phyloP scores from a whole-genome alignment of 306 rosid species.

The Canavalia ensiformis region DNA sequence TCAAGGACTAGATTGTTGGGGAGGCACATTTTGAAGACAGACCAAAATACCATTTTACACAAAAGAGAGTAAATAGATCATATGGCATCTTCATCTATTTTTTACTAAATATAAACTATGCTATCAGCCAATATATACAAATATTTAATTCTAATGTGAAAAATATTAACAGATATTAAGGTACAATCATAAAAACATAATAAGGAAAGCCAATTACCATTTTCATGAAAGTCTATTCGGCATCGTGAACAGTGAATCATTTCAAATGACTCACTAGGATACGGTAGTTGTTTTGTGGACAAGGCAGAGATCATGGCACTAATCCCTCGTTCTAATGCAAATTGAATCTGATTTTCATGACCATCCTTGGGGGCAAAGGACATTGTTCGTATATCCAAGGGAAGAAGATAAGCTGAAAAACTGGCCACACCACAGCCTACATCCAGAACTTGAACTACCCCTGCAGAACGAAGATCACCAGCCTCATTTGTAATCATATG shows the following conservation, averaged over 20 bases:
- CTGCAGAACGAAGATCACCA: conserved; percentile 81
- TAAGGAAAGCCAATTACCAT: conserved; percentile 63
- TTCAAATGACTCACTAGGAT: conserved; percentile 86
- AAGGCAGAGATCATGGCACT: conserved; percentile 90
- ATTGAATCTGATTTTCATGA: conserved; percentile 97
- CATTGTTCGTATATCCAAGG: conserved; percentile 85
- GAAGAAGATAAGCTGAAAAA: conserved; percentile 93
- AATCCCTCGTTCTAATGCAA: conserved; percentile 93
- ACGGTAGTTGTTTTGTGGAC: conserved; percentile 89
- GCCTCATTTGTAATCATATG: conserved; percentile 80
- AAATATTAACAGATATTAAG: conserved; percentile 21
- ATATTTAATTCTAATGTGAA: conserved; percentile 10
- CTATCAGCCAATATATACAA: conserved; percentile 6
- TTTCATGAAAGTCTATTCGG: conserved; percentile 88
- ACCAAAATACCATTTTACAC: neutral
- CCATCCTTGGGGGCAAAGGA: conserved; percentile 98
- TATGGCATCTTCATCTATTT: conserved; percentile 17
- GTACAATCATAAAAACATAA: conserved; percentile 25
- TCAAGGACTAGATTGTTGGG: too few species aligned
- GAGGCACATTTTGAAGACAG: neutral
- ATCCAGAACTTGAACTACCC: conserved; percentile 84
- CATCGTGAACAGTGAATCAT: conserved; percentile 97
- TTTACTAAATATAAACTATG: conserved; percentile 27
- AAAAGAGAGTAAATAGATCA: neutral
- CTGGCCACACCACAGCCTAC: conserved; percentile 99